Evolutionary conservation across 2,329 filamentous ascomycete genomes (phyloP).

Genomic region (Sporothrix sp.): DNA sequence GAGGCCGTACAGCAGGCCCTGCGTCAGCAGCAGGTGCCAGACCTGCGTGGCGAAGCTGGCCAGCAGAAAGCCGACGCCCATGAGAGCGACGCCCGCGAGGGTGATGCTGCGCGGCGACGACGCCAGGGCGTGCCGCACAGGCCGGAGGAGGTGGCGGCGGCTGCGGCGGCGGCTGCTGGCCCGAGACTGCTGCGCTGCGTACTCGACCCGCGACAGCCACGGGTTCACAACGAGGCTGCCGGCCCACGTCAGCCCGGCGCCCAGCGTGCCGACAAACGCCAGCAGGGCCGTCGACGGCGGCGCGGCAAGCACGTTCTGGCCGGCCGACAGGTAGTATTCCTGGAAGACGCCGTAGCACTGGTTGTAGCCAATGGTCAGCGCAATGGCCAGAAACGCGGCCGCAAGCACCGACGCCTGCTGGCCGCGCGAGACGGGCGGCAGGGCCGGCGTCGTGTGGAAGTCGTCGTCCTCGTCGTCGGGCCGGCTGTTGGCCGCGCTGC

Average conservation of each 20-base stretch:
- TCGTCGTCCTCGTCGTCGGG: conserved; percentile 1
- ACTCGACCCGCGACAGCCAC: conserved; percentile 33
- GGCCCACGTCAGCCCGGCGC: conserved; percentile 39
- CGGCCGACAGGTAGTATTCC: conserved; percentile 35
- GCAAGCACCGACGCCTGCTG: conserved; percentile 34
- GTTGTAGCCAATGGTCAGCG: conserved; percentile 40
- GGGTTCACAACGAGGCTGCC: conserved; percentile 41
- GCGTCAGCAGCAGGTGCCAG: conserved; percentile 34
- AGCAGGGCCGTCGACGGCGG: conserved; percentile 32
- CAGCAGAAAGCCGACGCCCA: conserved; percentile 34
- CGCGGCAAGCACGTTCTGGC: conserved; percentile 29
- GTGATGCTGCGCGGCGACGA: conserved; percentile 28
- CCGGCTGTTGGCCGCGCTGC: not conserved
- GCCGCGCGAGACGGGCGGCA: conserved; percentile 29
- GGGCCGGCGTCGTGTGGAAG: conserved; percentile 10
- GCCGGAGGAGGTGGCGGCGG: conserved; percentile 15
- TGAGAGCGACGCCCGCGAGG: conserved; percentile 30
- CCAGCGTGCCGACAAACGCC: conserved; percentile 39
- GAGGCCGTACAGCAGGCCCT: conserved; percentile 33
- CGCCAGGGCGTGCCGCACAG: not conserved
- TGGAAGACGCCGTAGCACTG: conserved; percentile 41
- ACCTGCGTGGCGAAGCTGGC: conserved; percentile 28
- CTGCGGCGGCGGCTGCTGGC: not conserved
- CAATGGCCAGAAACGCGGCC: conserved; percentile 35
- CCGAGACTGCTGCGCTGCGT: conserved; percentile 12